Percentiles rank a stretch among this genome's conserved stretches.
Conservation (phyloP, 768 basidiomycete genomes). For the Tricholoma terreum region DNA sequence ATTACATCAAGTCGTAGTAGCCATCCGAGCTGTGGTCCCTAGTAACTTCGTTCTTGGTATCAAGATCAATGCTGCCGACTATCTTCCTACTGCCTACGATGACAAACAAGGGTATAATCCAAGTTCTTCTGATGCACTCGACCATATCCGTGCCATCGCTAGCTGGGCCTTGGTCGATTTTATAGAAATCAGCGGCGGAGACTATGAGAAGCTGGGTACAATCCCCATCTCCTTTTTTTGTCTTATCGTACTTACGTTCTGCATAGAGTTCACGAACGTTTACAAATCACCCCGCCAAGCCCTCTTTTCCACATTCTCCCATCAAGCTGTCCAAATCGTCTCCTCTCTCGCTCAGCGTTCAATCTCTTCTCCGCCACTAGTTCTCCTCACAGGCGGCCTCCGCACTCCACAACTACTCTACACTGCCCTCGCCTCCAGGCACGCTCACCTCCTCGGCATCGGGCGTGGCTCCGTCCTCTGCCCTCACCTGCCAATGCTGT, state of each 20-base stretch:
- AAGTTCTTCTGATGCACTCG: slow-evolving; percentile 29
- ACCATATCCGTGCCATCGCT: slow-evolving; percentile 59
- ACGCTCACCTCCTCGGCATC: slow-evolving; percentile 76
- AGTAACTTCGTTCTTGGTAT: slow-evolving; percentile 67
- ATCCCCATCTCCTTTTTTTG: not conserved
- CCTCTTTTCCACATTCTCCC: slow-evolving; percentile 70
- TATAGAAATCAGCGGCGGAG: slow-evolving; percentile 85
- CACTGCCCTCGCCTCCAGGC: slow-evolving; percentile 46
- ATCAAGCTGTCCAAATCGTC: slow-evolving; percentile 47
- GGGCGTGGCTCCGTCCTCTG: slow-evolving; percentile 62
- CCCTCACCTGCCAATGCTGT: slow-evolving; percentile 56
- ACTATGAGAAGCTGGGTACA: slow-evolving; percentile 76
- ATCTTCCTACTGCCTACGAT: slow-evolving; percentile 34
- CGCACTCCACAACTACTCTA: slow-evolving; percentile 54
- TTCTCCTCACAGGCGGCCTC: slow-evolving; percentile 83
- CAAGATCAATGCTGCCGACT: slow-evolving; percentile 82
- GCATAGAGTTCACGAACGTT: slow-evolving; percentile 22
- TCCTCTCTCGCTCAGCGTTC: slow-evolving; percentile 25
- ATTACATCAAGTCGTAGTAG: slow-evolving; percentile 50
- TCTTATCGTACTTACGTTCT: not conserved
- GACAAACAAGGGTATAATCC: slow-evolving; percentile 22
- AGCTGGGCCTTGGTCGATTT: slow-evolving; percentile 71
- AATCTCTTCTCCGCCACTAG: slow-evolving; percentile 42
- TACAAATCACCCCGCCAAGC: slow-evolving; percentile 55
- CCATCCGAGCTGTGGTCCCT: slow-evolving; percentile 54